Evolutionary conservation across 495 filamentous ascomycete species (phyloP).

Genomic region (Podospora didyma): DNA sequence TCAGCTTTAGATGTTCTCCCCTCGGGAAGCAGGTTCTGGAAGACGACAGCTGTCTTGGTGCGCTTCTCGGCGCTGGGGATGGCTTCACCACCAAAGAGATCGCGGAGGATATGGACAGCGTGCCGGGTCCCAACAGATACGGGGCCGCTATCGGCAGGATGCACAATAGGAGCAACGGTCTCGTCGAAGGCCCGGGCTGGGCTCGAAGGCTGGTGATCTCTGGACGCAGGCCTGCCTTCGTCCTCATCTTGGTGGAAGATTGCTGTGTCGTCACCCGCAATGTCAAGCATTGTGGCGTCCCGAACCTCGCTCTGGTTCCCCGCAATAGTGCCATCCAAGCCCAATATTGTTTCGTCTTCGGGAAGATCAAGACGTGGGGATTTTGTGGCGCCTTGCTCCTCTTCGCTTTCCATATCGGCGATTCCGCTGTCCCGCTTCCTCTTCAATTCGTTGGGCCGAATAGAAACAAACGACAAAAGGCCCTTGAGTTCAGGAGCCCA

Average conservation of each 20-base stretch:
- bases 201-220: slow-evolving; percentile 30
- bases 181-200: slow-evolving; percentile 64
- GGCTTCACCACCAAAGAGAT: slow-evolving; percentile 69
- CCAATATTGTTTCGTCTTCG: slow-evolving; percentile 51
- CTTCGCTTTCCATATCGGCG: slow-evolving; percentile 67
- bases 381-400: slow-evolving; percentile 54
- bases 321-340: slow-evolving; percentile 44
- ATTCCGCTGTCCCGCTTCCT: slow-evolving; percentile 89
- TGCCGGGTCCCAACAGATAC: slow-evolving; percentile 88
- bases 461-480: slow-evolving; percentile 75
- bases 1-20: slow-evolving; percentile 71
- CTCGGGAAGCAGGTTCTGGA: slow-evolving; percentile 89
- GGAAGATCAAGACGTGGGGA: slow-evolving; percentile 67
- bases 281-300: slow-evolving; percentile 56
- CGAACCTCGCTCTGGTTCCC: slow-evolving; percentile 47
- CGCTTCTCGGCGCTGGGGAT: slow-evolving; percentile 58
- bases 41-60: slow-evolving; percentile 73
- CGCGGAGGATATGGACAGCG: slow-evolving; percentile 89
- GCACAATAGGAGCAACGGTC: slow-evolving; percentile 65
- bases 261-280: slow-evolving; percentile 54
- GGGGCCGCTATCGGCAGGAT: slow-evolving; percentile 75
- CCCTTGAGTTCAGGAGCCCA: slow-evolving; percentile 92
- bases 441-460: slow-evolving; percentile 80
- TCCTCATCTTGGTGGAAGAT: slow-evolving; percentile 48
- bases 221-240: slow-evolving; percentile 34